Evolutionary conservation across 73 alveolate genomes (phyloP).

Genomic region (Paramecium sexaurelia): DNA sequence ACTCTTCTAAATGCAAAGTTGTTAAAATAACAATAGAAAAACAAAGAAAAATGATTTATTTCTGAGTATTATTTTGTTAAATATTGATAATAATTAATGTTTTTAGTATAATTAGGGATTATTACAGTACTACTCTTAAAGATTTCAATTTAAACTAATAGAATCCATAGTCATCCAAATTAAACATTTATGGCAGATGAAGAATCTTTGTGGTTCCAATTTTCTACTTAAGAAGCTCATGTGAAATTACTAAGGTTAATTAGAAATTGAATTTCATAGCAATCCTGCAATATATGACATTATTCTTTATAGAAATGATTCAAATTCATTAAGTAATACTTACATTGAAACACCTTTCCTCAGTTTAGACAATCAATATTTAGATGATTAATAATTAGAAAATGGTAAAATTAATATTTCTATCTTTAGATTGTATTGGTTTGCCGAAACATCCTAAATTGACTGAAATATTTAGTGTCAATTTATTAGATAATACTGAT

Average conservation of each 20-base stretch:
- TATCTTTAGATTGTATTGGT: background rate
- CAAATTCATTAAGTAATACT: background rate
- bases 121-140: background rate
- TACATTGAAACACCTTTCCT: background rate
- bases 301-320: background rate
- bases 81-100: background rate
- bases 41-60: background rate
- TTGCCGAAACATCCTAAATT: slow-evolving; percentile 21
- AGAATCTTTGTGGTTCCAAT: background rate
- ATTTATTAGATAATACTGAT: background rate
- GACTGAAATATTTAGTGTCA: background rate
- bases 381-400: background rate
- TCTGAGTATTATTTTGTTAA: background rate
- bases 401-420: background rate
- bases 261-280: background rate
- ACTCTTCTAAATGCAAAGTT: background rate
- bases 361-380: background rate
- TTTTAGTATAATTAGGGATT: background rate
- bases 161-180: background rate
- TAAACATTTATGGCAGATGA: background rate
- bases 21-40: background rate
- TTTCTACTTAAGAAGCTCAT: background rate
- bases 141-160: background rate
- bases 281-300: slow-evolving; percentile 1
- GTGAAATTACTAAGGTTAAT: background rate